Conservation (phyloP, 495 filamentous ascomycete species). For the Daldinia vernicosa region DNA sequence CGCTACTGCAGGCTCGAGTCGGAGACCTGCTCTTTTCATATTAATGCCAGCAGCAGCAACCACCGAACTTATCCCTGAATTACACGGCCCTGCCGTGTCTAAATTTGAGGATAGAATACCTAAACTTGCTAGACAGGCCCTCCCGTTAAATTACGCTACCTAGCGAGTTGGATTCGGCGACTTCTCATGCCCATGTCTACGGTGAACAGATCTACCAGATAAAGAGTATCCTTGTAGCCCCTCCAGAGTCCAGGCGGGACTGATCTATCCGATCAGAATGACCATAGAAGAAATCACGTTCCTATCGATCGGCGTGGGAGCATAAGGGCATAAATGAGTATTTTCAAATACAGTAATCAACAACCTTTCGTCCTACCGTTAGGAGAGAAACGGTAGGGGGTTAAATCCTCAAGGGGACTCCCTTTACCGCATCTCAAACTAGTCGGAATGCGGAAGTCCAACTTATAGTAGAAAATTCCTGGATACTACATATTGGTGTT, state of each 20-base stretch:
- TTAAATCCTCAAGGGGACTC: not conserved
- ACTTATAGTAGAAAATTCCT: not conserved
- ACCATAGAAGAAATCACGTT: not conserved
- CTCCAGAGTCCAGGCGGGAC: constrained; percentile 11
- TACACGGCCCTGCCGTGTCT: not conserved
- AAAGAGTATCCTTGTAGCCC: constrained; percentile 22
- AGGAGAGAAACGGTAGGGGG: not conserved
- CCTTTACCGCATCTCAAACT: not conserved
- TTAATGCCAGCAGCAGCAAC: constrained; percentile 26
- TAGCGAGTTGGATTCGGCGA: constrained; percentile 10
- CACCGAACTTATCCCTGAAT: constrained; percentile 19
- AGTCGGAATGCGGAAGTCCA: not conserved
- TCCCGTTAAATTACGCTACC: constrained; percentile 21
- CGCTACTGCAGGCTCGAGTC: constrained; percentile 8
- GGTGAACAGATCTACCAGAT: constrained; percentile 21
- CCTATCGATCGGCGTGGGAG: constrained; percentile 2
- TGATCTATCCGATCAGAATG: constrained; percentile 16
- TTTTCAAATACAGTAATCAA: constrained; percentile 16
- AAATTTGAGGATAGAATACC: constrained; percentile 7
- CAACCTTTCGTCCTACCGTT: not conserved
- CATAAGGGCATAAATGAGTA: not conserved
- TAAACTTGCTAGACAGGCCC: constrained; percentile 18
- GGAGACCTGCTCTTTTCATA: constrained; percentile 25
- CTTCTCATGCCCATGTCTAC: not conserved
- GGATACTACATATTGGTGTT: not conserved